Evolutionary conservation across 2,329 filamentous ascomycete species (phyloP), one percentile per base, ranked within the genome.

Genomic region (Venturia asperata): DNA sequence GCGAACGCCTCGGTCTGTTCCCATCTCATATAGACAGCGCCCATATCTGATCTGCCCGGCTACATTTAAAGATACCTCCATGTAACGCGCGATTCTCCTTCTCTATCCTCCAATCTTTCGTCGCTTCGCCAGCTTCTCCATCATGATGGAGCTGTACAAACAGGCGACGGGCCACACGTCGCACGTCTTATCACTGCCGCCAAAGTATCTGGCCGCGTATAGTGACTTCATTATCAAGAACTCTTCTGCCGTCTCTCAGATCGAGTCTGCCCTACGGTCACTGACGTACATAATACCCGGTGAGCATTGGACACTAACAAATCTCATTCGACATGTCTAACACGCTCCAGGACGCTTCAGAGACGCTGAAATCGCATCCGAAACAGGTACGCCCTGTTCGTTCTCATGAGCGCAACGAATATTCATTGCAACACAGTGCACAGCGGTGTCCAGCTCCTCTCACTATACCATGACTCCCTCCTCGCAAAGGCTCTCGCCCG

Each of bases 271-370:
- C 17, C 80, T 99, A 73, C 87, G 94, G 47, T 96, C 92, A 37
- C 79, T 99, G 69, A 97, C 93, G 61, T 99, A 99, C 75, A 92
- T 99, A 69, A 94, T 97, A 62, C 94, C 93, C 66, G 92, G 89
- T 87, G 74, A 65, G 74, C 65, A 61, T 42, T 61, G 30, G 6
- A 58, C 2, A 2, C 6, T 69, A 21, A 75, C 61, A n/a, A 1
- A 19, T 2, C 3, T 13, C 30, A 37, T 37, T 34, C 15, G 15
- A n/a, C 52, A 42, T 15, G 7, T 27, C 60, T 61, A 43, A 61
- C 42, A 45, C 37, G n/a, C 17, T 45, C 24, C 67, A 88, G 87
- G 90, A 66, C 89, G 90, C 64, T 93, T 93, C 72, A 86, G 90
- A 71, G 93, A 97, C 77, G 92, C 93, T 68, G 94, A 97, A 75